Percentiles rank a stretch among this genome's conserved stretches.
Conservation (phyloP, 1,284 basidiomycete species). For the Cutaneotrichosporon mucoides region DNA sequence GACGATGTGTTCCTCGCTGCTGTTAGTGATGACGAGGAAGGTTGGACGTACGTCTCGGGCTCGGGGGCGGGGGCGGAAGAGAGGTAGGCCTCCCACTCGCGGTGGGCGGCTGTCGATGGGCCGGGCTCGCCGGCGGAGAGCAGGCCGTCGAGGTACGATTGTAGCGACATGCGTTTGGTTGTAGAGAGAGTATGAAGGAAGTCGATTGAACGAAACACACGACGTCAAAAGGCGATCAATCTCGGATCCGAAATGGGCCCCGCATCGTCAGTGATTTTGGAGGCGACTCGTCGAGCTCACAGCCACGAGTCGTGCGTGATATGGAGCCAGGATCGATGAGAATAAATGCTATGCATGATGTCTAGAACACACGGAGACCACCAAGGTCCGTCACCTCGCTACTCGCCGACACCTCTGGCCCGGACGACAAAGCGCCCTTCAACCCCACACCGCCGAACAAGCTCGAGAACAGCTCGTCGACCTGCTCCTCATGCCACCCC, state of each 20-base stretch:
- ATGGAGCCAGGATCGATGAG: not conserved
- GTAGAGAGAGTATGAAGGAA: not conserved
- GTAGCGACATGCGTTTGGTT: constrained; percentile 10
- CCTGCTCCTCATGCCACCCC: constrained; percentile 87
- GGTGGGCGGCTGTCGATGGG: constrained; percentile 10
- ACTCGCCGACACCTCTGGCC: constrained; percentile 1
- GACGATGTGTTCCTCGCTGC: not conserved
- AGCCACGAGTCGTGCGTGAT: too few relatives aligned
- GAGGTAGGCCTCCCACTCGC: constrained; percentile 16
- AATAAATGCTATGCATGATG: not conserved
- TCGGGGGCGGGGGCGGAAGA: not conserved
- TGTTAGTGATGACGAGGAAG: not conserved
- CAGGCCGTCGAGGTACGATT: constrained; percentile 13
- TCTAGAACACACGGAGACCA: constrained; percentile 16
- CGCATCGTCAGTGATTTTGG: too few relatives aligned
- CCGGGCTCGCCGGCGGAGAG: constrained; percentile 8
- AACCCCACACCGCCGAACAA: constrained; percentile 59
- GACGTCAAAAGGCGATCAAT: too few relatives aligned
- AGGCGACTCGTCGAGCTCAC: too few relatives aligned
- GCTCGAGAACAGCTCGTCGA: constrained; percentile 84
- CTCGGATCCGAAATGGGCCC: too few relatives aligned
- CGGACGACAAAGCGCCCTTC: constrained; percentile 7
- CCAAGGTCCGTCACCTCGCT: constrained; percentile 12
- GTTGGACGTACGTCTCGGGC: constrained; percentile 5
- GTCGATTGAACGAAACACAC: too few relatives aligned